phyloP scores from a whole-genome alignment of 2,329 filamentous ascomycete genomes.

The Scortechinia acanthostroma region DNA sequence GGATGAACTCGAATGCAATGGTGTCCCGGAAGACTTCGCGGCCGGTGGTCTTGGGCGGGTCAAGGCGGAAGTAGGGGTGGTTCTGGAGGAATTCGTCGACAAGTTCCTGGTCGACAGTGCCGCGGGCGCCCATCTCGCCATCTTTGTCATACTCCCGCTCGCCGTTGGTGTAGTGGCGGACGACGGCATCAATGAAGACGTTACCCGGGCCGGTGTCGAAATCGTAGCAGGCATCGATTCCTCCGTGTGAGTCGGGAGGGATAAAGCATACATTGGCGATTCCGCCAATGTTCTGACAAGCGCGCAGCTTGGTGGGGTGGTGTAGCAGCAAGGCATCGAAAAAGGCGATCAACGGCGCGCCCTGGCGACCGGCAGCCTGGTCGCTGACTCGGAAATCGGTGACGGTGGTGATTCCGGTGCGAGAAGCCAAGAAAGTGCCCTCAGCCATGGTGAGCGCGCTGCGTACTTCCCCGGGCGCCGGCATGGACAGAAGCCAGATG shows the following conservation, averaged over 20 bases:
- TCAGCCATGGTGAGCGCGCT: conserved; percentile 49
- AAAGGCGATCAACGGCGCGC: conserved; percentile 46
- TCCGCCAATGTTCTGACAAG: conserved; percentile 54
- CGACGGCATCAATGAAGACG: conserved; percentile 44
- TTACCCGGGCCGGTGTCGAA: conserved; percentile 51
- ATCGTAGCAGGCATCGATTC: conserved; percentile 30
- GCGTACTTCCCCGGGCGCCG: conserved; percentile 31
- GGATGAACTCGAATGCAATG: conserved; percentile 39
- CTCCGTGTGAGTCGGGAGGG: conserved; percentile 31
- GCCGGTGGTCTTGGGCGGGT: conserved; percentile 48
- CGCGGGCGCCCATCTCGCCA: conserved; percentile 37
- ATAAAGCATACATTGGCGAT: conserved; percentile 57
- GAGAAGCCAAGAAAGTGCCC: conserved; percentile 41
- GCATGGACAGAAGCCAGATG: conserved; percentile 47
- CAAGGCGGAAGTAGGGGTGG: conserved; percentile 38
- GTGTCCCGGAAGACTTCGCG: conserved; percentile 52
- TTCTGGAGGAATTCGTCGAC: conserved; percentile 41
- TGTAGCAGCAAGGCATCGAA: conserved; percentile 47
- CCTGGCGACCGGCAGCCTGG: conserved; percentile 44
- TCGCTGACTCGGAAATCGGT: conserved; percentile 51
- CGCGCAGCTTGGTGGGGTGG: conserved; percentile 45
- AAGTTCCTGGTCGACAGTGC: conserved; percentile 38
- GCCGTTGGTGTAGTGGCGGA: conserved; percentile 43
- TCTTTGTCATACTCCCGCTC: conserved; percentile 39
- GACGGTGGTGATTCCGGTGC: conserved; percentile 48